Evolutionary conservation across 495 filamentous ascomycete genomes (phyloP), one percentile per base, ranked within the genome.

Genomic region (Aspergillus leporis): DNA sequence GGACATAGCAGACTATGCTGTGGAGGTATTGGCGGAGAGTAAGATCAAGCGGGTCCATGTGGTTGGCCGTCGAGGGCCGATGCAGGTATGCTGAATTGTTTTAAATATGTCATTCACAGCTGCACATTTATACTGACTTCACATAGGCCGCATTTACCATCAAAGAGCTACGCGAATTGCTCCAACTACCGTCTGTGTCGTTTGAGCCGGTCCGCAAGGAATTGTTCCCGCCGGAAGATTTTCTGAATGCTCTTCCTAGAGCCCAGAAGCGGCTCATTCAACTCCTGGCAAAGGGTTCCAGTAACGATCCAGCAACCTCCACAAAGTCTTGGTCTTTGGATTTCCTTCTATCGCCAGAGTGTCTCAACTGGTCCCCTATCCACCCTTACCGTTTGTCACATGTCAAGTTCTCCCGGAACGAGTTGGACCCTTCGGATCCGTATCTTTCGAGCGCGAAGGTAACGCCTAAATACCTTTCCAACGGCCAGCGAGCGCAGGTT

Each of bases 91-190:
- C 53, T 55, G 1, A 38, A 52, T 21, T 5, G 7, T 3, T 7
- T 13, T 12, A 48, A 18, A 43, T 46, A 19, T 56, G 56, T 32
- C 51, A 58, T 12, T 46, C 43, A 68, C 19, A 23, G 40, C 51
- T 18, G 28, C 43, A 36, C 22, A 4, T 19, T 19, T 45, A 43
- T 41, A n/a, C 52, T 55, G 21, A 45, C 23, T 13, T 2, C 18
- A 18, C 21, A 5, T 61, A 93, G 86, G 92, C 90, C 13, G 81
- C 94, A 0, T 98, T 97, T 68, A 97, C 95, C 0, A 93, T 95
- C 60, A 98, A 96, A 70, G 94, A 98, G 70, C 71, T 90, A 2
- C 85, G 94, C 4, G 94, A 98, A 67, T 77, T 97, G 1, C 83
- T 96, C 63, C 87, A 90, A 36, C 79, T 98, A n/a, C 84, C 84